Evolutionary conservation across 352 stramenopile species (phyloP), one percentile per base, ranked within the genome.

Genomic region (Phytophthora megakarya): DNA sequence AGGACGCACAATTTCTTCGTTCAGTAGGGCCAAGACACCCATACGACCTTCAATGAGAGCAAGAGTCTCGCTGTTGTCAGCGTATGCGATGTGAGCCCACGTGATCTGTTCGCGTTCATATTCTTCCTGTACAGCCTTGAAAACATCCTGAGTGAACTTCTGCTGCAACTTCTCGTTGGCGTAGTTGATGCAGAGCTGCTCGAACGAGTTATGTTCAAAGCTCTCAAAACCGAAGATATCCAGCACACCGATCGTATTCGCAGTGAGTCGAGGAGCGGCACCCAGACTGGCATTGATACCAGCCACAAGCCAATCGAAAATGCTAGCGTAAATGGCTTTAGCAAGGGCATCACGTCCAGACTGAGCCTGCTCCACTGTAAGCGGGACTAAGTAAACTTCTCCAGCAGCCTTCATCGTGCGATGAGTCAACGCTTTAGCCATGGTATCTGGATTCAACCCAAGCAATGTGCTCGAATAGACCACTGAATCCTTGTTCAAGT

Each of bases 141-240:
- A 89, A 6, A 89, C 80, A 25, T 87, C 78, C 39, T 82, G 65
- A 9, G 75, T 95, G 62, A 97, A 97, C 58, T 95, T 93, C 40
- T 97, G 86, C 81, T 96, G 84, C 23, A 96, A 73, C 40, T 91
- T 86, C 66, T 98, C 95, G 75, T 98, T 98, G 6, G 92, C 92
- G 66, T 97, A 98, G 71, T 98, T 98, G 71, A 98, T 98, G 47
- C 93, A 97, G 11, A 98, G 71, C 73, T 98, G 94, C 70, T 98
- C 96, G 78, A 98, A 97, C 21, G 84, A 93, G 69, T 97, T 97
- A 66, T 86, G 66, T 43, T 81, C 72, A 26, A 96, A 96, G 61
- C 86, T 91, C 71, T 96, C 87, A 56, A 97, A 96, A 2, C 89
- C 89, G 49, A 96, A 97, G 57, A 97, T 97, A 61, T 97, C 90